These are phyloP conservation scores for Rasamsonia emersonii DNA, from an alignment of 2,329 filamentous ascomycete genomes.

Conservation along the genomic window DNA sequence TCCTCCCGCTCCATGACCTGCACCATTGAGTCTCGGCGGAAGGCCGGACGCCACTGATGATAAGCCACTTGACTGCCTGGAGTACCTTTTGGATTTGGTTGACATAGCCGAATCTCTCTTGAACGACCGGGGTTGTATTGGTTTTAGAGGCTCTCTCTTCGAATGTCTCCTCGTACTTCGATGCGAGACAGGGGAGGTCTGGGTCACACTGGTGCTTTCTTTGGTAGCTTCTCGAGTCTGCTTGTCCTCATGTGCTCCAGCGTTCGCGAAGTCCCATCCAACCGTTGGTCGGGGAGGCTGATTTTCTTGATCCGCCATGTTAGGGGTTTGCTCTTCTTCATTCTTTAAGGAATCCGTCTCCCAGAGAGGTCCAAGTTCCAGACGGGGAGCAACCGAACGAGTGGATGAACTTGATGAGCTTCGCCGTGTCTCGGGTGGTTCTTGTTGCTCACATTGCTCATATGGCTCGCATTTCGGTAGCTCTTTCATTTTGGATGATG, in stretches of 20 bases:
- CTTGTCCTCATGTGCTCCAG: slow-evolving; percentile 14
- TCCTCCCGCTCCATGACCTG: slow-evolving; percentile 33
- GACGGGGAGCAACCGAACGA: slow-evolving; percentile 22
- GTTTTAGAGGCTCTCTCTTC: slow-evolving; percentile 26
- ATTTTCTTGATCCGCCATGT: slow-evolving; percentile 16
- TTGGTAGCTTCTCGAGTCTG: slow-evolving; percentile 15
- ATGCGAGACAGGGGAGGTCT: slow-evolving; percentile 20
- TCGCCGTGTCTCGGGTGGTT: slow-evolving; percentile 15
- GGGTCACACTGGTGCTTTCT: slow-evolving; percentile 21
- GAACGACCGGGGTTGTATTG: slow-evolving; percentile 26
- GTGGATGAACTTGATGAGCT: slow-evolving; percentile 14
- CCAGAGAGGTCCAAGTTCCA: slow-evolving; percentile 27
- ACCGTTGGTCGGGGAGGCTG: slow-evolving; percentile 20
- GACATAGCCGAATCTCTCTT: slow-evolving; percentile 29
- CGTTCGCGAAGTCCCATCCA: slow-evolving; percentile 20
- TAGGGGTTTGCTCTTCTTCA: slow-evolving; percentile 10
- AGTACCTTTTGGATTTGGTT: slow-evolving; percentile 27
- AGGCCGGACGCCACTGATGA: slow-evolving; percentile 28
- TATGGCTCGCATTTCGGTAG: no score
- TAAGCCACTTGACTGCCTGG: slow-evolving; percentile 30
- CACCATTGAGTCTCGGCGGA: slow-evolving; percentile 32
- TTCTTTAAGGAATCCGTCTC: slow-evolving; percentile 19
- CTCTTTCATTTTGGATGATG: no score
- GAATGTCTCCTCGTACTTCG: slow-evolving; percentile 21
- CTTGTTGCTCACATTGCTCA: slow-evolving; percentile 14